Evolutionary conservation across 139 green algal species (phyloP).

Genomic region (Diplosphaera chodatii): DNA sequence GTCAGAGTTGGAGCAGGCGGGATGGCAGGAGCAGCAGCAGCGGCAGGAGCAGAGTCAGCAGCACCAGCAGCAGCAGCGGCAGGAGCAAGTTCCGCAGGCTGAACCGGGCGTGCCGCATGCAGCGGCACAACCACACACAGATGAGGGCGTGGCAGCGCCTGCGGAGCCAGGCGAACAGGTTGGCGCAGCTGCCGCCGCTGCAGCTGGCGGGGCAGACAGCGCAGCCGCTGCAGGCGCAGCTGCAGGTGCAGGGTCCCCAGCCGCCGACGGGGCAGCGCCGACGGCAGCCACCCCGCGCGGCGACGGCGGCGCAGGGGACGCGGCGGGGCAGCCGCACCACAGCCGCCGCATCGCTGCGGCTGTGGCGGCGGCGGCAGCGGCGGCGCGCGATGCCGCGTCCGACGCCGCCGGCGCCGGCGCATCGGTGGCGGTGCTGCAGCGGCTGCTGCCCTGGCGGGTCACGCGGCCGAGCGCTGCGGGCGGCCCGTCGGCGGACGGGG

Average conservation of each 20-base stretch:
- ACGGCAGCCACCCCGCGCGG: too few species aligned
- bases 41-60: background rate
- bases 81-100: background rate
- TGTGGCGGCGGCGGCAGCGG: too few species aligned
- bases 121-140: too few species aligned
- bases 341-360: background rate
- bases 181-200: too few species aligned
- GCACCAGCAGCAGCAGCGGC: background rate
- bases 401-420: background rate
- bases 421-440: constrained; percentile 2
- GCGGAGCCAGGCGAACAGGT: too few species aligned
- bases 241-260: too few species aligned
- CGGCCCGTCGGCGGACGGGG: background rate
- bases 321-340: background rate
- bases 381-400: background rate
- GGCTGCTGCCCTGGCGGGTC: background rate
- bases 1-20: background rate
- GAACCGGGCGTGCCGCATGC: too few species aligned
- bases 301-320: too few species aligned
- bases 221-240: too few species aligned
- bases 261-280: too few species aligned
- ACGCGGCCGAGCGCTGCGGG: background rate
- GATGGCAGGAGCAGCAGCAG: background rate
- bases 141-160: too few species aligned
- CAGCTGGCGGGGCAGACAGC: too few species aligned